Evolutionary conservation across 495 filamentous ascomycete species (phyloP).

Genomic region (Terfezia claveryi): DNA sequence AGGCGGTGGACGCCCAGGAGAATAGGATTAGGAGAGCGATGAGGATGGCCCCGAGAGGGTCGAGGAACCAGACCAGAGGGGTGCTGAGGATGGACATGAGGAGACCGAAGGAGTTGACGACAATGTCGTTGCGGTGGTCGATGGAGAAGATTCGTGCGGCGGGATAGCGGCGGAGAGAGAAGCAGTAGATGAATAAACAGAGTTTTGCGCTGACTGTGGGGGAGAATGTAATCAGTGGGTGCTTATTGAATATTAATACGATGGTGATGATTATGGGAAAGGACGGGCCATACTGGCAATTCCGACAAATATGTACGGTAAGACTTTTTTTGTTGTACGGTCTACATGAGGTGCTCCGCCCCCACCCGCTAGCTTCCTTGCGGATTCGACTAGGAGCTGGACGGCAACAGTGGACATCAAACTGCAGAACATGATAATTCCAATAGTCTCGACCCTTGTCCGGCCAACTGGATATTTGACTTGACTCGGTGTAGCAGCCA

Average conservation of each 20-base stretch:
- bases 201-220: constrained; percentile 74
- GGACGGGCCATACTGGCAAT: constrained; percentile 15
- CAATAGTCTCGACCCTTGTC: constrained; percentile 82
- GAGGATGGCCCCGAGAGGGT: constrained; percentile 61
- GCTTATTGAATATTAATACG: background rate
- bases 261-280: too few species aligned
- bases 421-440: constrained; percentile 94
- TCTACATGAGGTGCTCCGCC: constrained; percentile 18
- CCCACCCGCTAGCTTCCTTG: constrained; percentile 35
- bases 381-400: constrained; percentile 73
- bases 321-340: constrained; percentile 4
- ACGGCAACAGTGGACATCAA: constrained; percentile 82
- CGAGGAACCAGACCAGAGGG: constrained; percentile 85
- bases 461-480: constrained; percentile 82
- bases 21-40: constrained; percentile 51
- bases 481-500: constrained; percentile 73
- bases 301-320: background rate
- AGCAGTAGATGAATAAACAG: constrained; percentile 73
- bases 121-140: constrained; percentile 72
- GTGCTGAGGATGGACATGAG: constrained; percentile 68
- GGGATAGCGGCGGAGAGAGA: constrained; percentile 30
- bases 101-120: constrained; percentile 80
- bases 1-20: constrained; percentile 71
- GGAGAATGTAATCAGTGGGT: constrained; percentile 34
- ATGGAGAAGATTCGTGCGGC: constrained; percentile 59